Evolutionary conservation across 1,284 basidiomycete genomes (phyloP).

Genomic region (Pterula multifida): DNA sequence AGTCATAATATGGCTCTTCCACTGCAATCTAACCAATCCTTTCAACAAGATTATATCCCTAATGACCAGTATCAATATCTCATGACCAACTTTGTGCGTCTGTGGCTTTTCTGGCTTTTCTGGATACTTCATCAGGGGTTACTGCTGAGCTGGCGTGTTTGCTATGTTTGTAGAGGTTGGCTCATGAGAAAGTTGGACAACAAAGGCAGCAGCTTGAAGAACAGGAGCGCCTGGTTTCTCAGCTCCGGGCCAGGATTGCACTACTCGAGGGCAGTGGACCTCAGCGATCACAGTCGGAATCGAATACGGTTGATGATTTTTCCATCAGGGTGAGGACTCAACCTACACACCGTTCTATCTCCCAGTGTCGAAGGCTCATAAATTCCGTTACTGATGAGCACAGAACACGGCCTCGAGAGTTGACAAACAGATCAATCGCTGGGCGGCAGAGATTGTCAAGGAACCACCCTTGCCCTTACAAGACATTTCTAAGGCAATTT

Average conservation of each 20-base stretch:
- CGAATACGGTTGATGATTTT: constrained; percentile 68
- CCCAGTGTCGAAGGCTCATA: not conserved
- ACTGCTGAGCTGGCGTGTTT: not conserved
- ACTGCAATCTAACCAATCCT: too few species aligned
- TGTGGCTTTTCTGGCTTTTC: not conserved
- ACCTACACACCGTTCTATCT: not conserved
- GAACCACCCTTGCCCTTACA: constrained; percentile 40
- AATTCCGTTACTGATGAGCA: too few species aligned
- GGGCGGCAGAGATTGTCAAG: constrained; percentile 65
- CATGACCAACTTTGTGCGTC: constrained; percentile 63
- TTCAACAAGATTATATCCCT: constrained; percentile 40
- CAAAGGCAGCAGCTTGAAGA: constrained; percentile 67
- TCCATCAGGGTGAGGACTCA: constrained; percentile 55
- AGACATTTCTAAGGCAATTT: constrained; percentile 42
- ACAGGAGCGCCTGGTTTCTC: constrained; percentile 70
- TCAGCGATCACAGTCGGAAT: constrained; percentile 20
- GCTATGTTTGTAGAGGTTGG: constrained; percentile 45
- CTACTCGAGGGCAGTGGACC: constrained; percentile 51
- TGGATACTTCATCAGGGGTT: not conserved
- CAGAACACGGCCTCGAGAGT: constrained; percentile 68
- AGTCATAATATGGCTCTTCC: too few species aligned
- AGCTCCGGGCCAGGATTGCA: constrained; percentile 55
- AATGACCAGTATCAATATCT: constrained; percentile 71
- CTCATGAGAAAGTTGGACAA: constrained; percentile 76
- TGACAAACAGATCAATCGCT: constrained; percentile 70